phyloP scores from a whole-genome alignment of 192 early-diverging fungal genomes.

The Coemansia umbellata region DNA sequence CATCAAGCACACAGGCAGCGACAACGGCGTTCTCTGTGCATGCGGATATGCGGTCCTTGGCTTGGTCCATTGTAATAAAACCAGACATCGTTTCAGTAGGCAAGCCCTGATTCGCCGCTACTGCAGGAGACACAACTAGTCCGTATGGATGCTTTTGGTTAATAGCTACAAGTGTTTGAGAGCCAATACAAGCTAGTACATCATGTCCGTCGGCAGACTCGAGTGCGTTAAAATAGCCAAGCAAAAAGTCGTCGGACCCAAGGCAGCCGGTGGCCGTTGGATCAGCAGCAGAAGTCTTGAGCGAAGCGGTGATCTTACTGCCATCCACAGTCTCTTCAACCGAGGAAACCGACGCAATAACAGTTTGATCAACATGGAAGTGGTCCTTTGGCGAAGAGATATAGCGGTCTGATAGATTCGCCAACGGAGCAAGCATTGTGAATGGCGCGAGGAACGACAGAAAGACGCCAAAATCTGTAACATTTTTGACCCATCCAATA shows the following conservation, averaged over 20 bases:
- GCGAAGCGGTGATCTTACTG: conserved; percentile 54
- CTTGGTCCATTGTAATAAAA: conserved; percentile 57
- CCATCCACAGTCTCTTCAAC: conserved; percentile 50
- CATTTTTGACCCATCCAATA: conserved; percentile 61
- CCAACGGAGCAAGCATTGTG: conserved; percentile 55
- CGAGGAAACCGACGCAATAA: conserved; percentile 57
- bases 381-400: conserved; percentile 54
- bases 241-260: conserved; percentile 52
- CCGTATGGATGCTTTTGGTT: conserved; percentile 58
- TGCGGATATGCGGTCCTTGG: conserved; percentile 44
- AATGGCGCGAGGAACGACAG: conserved; percentile 60
- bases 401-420: conserved; percentile 61
- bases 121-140: conserved; percentile 44
- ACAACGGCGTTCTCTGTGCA: conserved; percentile 52
- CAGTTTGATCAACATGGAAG: conserved; percentile 65
- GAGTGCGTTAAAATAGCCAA: conserved; percentile 50
- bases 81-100: conserved; percentile 50
- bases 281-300: conserved; percentile 64
- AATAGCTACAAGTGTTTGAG: conserved; percentile 44
- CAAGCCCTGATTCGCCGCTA: neutral
- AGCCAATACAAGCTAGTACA: conserved; percentile 49
- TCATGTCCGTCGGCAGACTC: conserved; percentile 38
- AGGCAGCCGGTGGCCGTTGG: conserved; percentile 37
- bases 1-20: conserved; percentile 62
- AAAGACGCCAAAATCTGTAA: conserved; percentile 63